Percentiles rank a stretch among this genome's conserved stretches.
Conservation (phyloP, 2,329 filamentous ascomycete species). For the Sarocladium strictum region DNA sequence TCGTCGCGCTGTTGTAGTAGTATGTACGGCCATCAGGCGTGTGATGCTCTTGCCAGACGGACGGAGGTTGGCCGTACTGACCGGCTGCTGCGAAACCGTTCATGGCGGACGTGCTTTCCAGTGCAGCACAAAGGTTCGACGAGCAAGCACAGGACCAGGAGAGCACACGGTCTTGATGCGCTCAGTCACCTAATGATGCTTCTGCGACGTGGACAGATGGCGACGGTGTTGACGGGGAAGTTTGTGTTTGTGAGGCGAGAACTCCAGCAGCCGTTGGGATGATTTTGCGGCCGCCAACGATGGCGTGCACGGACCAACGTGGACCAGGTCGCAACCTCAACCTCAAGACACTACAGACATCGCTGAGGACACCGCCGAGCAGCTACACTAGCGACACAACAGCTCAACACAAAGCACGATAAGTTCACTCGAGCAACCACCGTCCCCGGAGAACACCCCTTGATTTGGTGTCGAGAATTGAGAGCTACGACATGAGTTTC, state of each 20-base stretch:
- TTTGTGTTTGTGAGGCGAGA: conserved; percentile 1
- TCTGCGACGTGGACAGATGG: not conserved
- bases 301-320: conserved; percentile 4
- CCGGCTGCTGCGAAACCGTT: conserved; percentile 43
- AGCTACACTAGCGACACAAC: not conserved
- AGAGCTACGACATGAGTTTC: not conserved
- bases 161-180: not conserved
- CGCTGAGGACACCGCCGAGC: not conserved
- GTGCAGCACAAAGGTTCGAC: not conserved
- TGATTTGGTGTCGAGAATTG: not conserved
- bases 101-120: conserved; percentile 35
- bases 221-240: not conserved
- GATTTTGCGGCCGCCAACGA: conserved; percentile 1
- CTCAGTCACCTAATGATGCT: not conserved
- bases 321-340: not conserved
- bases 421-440: no score
- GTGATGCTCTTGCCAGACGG: conserved; percentile 74
- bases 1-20: conserved; percentile 84
- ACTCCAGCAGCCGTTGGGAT: not conserved
- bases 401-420: not conserved
- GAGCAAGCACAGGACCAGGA: no score
- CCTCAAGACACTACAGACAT: no score
- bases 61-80: conserved; percentile 42
- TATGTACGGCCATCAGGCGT: conserved; percentile 79
- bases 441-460: no score